Evolutionary conservation across 129 eudicot species (phyloP), one percentile per base, ranked within the genome.

Genomic region (Tagetes erecta): DNA sequence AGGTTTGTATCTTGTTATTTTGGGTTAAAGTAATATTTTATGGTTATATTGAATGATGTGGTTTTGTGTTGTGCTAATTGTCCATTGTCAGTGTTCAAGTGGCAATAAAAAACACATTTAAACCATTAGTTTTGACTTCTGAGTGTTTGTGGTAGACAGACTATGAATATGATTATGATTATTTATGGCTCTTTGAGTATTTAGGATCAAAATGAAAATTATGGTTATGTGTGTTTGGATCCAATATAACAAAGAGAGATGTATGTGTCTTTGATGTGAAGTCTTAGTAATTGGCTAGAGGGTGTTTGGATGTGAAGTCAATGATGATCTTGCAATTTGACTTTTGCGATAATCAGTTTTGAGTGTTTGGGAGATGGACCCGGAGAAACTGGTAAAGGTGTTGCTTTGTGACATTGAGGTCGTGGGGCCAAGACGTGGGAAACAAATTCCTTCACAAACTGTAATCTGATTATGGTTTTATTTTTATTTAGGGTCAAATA

Each of bases 1-100:
- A 88, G 96, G 98, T 92, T 82, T 34, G 87, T 52, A 4, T 42
- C 58, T 58, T 59, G 66, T 42, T 42, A 56, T 55, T 47, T 14
- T 5, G 14, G 10, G 14, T 33, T 2, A 37, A 34, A 31, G 9
- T 59, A 31, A 33, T 58, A 59, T 56, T 1, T 7, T 33, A 4
- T 6, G 30, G 5, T 6, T 12, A 33, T 38, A 30, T 5, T 2
- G 5, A 42, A 7, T 14, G 30, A 14, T 20, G 7, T 66, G 47
- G 13, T 1, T 39, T 8, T 6, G 11, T 40, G 6, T 3, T 40
- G 44, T 40, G 44, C 44, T 40, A 40, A 40, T 40, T 40, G 44
- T 5, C 44, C 44, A 5, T 40, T 40, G 44, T 6, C 44, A 40
- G 5, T 41, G 46, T 41, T 41, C 44, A 40, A 40, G 7, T 20